Evolutionary conservation across 345 rosid genomes (phyloP), one percentile per base, ranked within the genome.

Genomic region (Eucalyptus rudis): DNA sequence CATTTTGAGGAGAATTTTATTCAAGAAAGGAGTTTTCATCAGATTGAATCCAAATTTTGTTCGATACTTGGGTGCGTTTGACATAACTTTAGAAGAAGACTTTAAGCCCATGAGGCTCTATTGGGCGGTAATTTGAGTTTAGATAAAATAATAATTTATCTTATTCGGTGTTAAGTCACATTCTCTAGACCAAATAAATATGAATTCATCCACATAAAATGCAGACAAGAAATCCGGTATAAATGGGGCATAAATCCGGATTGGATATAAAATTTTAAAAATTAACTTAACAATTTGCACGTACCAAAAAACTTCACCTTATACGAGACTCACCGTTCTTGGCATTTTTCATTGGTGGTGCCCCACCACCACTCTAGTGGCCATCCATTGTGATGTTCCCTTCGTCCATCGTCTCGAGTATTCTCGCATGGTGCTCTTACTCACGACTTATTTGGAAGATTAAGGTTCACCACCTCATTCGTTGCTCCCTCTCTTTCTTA

Each of bases 321-420:
- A 24, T 8, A 8, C 1, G 1, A 56, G 5, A 54, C 10, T 20
- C 25, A 8, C 0, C 1, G 1, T 54, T 22, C 59, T 3, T 54
- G 5, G 10, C 0, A 54, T 54, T 52, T 52, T 0, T 52, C 24
- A 19, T 0, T 0, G 1, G 5, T 20, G 25, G 0, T 8, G 10
- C 0, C 27, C 0, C 29, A 22, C 27, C 6, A 56, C 62, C 12
- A 22, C 27, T 56, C 62, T 0, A 0, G 11, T 56, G 62, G 13
- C 13, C 59, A 2, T 56, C 17, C 12, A 54, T 0, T 4, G 27
- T 56, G 62, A 8, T 0, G 5, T 56, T 56, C 1, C 27, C 12
- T 22, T 1, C 11, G 0, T 56, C 62, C 62, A 56, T 4, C 0
- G 62, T 56, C 19, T 56, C 2, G 0, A 9, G 12, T 56, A 4